Percentiles rank a stretch among this genome's conserved stretches.
phyloP scores from a whole-genome alignment of 768 basidiomycete species.

The Terana coerulea region DNA sequence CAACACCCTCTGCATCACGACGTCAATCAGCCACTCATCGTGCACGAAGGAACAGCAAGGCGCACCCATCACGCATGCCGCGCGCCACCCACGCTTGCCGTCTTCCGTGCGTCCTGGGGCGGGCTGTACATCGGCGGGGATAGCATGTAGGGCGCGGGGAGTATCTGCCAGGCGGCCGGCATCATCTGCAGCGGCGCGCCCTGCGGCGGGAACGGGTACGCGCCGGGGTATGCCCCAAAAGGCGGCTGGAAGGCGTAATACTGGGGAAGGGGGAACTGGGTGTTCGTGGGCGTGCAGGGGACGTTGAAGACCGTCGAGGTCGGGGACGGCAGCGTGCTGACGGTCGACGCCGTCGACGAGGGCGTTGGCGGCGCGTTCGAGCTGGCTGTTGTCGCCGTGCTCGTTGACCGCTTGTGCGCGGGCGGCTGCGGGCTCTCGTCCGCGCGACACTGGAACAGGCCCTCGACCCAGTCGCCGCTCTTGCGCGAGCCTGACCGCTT shows the following conservation, averaged over 20 bases:
- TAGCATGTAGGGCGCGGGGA: background rate
- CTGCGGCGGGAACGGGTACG: constrained; percentile 4
- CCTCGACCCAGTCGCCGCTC: constrained; percentile 22
- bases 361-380: constrained; percentile 6
- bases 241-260: constrained; percentile 1
- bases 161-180: constrained; percentile 1
- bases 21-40: no score
- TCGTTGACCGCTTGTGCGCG: background rate
- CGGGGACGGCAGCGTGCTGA: constrained; percentile 8
- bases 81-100: background rate
- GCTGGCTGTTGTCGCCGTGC: background rate
- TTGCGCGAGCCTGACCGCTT: constrained; percentile 9
- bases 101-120: constrained; percentile 5
- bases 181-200: constrained; percentile 2
- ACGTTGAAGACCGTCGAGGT: constrained; percentile 8
- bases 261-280: constrained; percentile 2
- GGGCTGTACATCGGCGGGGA: constrained; percentile 3
- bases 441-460: constrained; percentile 7
- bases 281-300: constrained; percentile 4
- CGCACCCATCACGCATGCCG: constrained; percentile 7
- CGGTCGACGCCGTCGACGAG: constrained; percentile 4
- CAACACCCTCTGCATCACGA: no score
- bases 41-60: background rate
- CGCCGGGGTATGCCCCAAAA: constrained; percentile 1
- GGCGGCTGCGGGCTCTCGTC: background rate